Percentiles rank a stretch among this genome's conserved stretches.
phyloP scores from a whole-genome alignment of 169 alveolate species.

The Plasmodium coatneyi region DNA sequence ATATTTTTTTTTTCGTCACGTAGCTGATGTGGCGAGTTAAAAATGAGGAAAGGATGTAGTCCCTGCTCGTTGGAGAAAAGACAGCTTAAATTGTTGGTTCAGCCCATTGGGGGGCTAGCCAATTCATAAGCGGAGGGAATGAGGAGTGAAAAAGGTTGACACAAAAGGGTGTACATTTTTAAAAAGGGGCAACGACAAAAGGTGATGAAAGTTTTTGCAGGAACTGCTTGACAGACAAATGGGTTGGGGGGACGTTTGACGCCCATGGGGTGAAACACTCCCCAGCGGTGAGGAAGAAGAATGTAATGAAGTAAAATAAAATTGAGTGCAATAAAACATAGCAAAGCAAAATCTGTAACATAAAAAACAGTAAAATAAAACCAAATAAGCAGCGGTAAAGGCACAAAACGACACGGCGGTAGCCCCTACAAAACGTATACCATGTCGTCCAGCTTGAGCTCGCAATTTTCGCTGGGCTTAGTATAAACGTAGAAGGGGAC shows the following conservation, averaged over 20 bases:
- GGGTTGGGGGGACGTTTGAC: not conserved
- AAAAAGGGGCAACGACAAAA: not conserved
- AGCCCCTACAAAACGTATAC: constrained; percentile 29
- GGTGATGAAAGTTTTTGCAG: not conserved
- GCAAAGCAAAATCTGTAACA: not conserved
- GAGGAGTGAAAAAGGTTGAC: not conserved
- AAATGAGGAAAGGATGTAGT: not conserved
- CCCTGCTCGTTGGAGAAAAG: not conserved
- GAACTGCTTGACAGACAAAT: not conserved
- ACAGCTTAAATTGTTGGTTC: not conserved
- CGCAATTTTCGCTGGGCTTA: constrained; percentile 55
- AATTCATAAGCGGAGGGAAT: not conserved
- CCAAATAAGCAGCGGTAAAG: not conserved
- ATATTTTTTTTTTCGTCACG: not conserved
- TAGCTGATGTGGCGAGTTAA: not conserved
- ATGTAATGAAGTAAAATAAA: not conserved
- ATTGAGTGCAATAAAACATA: not conserved
- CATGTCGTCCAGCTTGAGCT: constrained; percentile 47
- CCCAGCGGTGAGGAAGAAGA: not conserved
- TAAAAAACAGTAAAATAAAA: not conserved
- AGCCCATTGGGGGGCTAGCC: not conserved
- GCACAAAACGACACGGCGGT: not conserved
- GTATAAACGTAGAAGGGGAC: constrained; percentile 64
- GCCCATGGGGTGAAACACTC: not conserved
- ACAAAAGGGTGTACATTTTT: not conserved